phyloP scores from a whole-genome alignment of 495 filamentous ascomycete species.

The Neurospora tetrasperma region DNA sequence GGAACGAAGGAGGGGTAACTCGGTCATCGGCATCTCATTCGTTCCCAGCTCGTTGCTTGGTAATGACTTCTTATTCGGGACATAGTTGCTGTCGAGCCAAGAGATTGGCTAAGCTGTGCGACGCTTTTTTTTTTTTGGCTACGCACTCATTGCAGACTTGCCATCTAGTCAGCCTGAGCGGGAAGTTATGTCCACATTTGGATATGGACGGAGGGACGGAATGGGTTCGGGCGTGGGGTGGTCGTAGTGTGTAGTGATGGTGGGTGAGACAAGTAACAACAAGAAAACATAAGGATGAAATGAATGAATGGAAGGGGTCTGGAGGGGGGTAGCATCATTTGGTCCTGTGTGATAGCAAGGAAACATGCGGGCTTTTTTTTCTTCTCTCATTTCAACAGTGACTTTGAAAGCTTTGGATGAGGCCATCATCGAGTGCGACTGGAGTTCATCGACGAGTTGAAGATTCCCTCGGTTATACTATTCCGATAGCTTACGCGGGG shows the following conservation, averaged over 20 bases:
- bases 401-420: neutral
- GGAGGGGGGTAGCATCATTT: neutral
- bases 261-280: neutral
- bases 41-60: neutral
- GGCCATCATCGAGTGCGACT: neutral
- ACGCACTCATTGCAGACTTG: neutral
- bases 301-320: neutral
- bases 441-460: neutral
- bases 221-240: neutral
- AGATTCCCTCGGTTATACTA: neutral
- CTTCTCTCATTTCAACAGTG: neutral
- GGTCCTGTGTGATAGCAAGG: neutral
- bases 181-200: neutral
- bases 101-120: neutral
- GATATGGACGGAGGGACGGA: neutral
- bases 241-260: neutral
- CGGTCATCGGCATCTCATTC: neutral
- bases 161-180: neutral
- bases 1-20: neutral
- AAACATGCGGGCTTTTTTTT: neutral
- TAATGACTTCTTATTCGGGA: neutral
- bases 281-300: neutral
- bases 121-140: neutral
- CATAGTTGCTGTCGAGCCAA: neutral
- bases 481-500: neutral